Evolutionary conservation across 202 grass and related monocot species (phyloP).

Genomic region (Musa balbisiana): DNA sequence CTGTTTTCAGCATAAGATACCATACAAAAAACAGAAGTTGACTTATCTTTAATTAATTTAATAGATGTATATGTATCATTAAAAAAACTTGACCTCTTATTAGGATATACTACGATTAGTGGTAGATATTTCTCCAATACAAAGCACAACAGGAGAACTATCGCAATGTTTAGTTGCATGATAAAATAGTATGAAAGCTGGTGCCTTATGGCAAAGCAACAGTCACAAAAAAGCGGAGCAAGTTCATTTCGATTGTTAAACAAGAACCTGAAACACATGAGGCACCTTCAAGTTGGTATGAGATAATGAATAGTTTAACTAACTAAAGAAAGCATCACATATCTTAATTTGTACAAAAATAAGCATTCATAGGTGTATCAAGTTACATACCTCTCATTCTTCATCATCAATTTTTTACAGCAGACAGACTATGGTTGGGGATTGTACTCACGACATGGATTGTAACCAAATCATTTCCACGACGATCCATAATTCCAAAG

Average conservation of each 20-base stretch:
- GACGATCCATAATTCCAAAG: neutral
- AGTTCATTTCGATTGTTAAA: neutral
- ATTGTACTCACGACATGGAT: neutral
- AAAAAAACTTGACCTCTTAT: too few relatives aligned
- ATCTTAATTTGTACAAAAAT: neutral
- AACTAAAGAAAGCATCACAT: neutral
- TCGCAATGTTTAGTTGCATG: neutral
- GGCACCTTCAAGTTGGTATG: neutral
- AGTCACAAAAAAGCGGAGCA: neutral
- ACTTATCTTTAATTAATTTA: too few relatives aligned
- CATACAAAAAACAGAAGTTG: too few relatives aligned
- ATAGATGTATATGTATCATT: too few relatives aligned
- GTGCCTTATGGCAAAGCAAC: neutral
- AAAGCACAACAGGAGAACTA: neutral
- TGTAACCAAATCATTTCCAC: neutral
- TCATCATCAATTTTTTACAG: too few relatives aligned
- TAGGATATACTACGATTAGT: constrained; percentile 21
- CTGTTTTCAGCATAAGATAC: too few relatives aligned
- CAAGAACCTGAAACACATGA: neutral
- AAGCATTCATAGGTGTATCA: neutral
- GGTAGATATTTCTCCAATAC: neutral
- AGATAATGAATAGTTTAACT: neutral
- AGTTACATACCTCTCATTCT: too few relatives aligned
- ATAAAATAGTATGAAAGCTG: neutral
- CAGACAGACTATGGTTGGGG: neutral